Evolutionary conservation across 1,284 basidiomycete species (phyloP).

Genomic region (Heterobasidion irregulare): DNA sequence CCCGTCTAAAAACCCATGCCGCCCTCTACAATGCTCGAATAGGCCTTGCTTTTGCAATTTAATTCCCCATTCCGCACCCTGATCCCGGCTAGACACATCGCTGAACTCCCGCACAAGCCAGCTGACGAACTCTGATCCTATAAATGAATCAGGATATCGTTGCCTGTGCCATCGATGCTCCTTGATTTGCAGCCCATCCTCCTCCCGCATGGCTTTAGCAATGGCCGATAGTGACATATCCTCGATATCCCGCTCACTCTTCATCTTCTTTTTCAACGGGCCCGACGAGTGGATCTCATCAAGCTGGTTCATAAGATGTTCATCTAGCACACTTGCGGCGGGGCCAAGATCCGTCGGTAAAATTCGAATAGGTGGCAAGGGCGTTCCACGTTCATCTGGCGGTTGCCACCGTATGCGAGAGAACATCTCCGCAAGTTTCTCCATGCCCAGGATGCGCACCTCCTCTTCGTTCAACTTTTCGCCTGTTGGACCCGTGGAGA

Average conservation of each 20-base stretch:
- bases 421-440: slow-evolving; percentile 87
- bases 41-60: slow-evolving; percentile 72
- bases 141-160: slow-evolving; percentile 74
- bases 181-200: slow-evolving; percentile 70
- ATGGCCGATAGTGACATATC: slow-evolving; percentile 55
- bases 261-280: slow-evolving; percentile 69
- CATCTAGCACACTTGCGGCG: slow-evolving; percentile 70
- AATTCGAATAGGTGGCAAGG: slow-evolving; percentile 55
- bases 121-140: slow-evolving; percentile 77
- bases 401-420: slow-evolving; percentile 72
- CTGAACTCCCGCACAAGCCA: slow-evolving; percentile 85
- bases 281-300: slow-evolving; percentile 73
- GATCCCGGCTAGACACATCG: slow-evolving; percentile 73
- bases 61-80: slow-evolving; percentile 73
- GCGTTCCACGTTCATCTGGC: slow-evolving; percentile 44
- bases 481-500: slow-evolving; percentile 48
- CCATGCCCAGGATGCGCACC: slow-evolving; percentile 81
- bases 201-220: slow-evolving; percentile 74
- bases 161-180: slow-evolving; percentile 68
- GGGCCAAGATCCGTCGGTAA: slow-evolving; percentile 80
- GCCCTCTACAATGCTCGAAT: slow-evolving; percentile 73
- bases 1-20: slow-evolving; percentile 83
- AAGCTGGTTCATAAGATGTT: slow-evolving; percentile 66
- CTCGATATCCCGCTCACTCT: slow-evolving; percentile 61
- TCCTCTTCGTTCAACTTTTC: slow-evolving; percentile 83